Evolutionary conservation across 257 asterid species (phyloP), one percentile per base, ranked within the genome.

Genomic region (Nicotiana attenuata): DNA sequence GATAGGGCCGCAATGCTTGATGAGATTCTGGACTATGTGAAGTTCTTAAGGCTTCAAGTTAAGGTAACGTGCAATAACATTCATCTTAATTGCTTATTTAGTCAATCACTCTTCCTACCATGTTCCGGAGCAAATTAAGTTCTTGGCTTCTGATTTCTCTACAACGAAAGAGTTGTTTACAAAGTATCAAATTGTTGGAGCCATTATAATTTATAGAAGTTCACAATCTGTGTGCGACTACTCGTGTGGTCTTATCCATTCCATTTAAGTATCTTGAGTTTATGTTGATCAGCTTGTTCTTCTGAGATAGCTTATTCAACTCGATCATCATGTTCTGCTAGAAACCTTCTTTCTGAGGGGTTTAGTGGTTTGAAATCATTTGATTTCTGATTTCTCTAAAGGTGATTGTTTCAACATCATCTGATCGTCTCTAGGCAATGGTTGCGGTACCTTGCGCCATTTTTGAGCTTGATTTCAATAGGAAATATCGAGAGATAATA

Each of bases 1-100:
- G 98, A 94, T 84, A 89, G 93, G 88, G 98, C 97, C 9, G 97
- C 96, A 20, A 94, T 94, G 98, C 97, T 94, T 71, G 97, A 94
- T 77, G 97, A 92, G 88, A 91, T 94, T 84, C 91, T 94, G 87
- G 98, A 94, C 86, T 94, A 94, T 82, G 98, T 94, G 84, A 94
- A 94, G 82, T 92, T 94, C 86, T 81, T 94, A 76, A 89, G 97
- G 91, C 98, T 94, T 87, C 98, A 94, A 88, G 97, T 94, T 82
- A 94, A 92, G 97, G 98, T 91, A 85, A 84, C 6, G 24, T 73
- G 45, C 22, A 1, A 15, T 14, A 24, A 24, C 0, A 13, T 22
- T 73, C 41, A 15, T 24, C 45, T 47, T 50, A 73, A 4, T 73
- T 7, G 41, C 45, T 50, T 24, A 10, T 33, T 73, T 73, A 50